Percentiles rank a stretch among this genome's conserved stretches.
Evolutionary conservation across 805 yeast genomes (phyloP).

Genomic region (Candida sithepensis): DNA sequence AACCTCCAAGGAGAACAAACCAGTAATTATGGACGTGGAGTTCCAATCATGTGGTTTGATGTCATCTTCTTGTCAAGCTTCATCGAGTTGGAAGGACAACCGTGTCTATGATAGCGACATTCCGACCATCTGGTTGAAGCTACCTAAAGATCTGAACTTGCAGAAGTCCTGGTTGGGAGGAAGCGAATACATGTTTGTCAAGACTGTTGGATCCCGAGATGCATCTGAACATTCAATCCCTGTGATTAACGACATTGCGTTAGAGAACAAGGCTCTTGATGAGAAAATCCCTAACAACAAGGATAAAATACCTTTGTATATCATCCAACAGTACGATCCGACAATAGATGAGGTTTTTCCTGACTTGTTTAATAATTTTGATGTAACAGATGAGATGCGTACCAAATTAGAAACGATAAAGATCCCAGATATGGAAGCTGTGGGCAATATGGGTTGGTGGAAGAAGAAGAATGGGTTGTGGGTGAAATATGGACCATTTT

Average conservation of each 20-base stretch:
- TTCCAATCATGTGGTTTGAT: slow-evolving; percentile 10
- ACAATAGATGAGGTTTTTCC: neutral
- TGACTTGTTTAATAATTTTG: neutral
- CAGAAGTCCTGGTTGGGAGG: slow-evolving; percentile 8
- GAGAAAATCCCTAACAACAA: slow-evolving; percentile 4
- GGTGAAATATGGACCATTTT: slow-evolving; percentile 48
- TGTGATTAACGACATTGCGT: slow-evolving; percentile 9
- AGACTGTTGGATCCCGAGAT: slow-evolving; percentile 7
- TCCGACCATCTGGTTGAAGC: slow-evolving; percentile 12
- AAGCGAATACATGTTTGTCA: slow-evolving; percentile 13
- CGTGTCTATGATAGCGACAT: neutral
- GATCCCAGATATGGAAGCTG: slow-evolving; percentile 24
- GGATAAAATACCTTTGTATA: slow-evolving; percentile 6
- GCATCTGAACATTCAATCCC: slow-evolving; percentile 3
- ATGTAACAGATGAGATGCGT: neutral
- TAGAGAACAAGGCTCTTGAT: slow-evolving; percentile 13
- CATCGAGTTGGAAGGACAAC: slow-evolving; percentile 6
- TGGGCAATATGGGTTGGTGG: slow-evolving; percentile 44
- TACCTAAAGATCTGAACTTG: slow-evolving; percentile 22
- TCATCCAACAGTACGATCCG: slow-evolving; percentile 7
- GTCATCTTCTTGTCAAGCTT: slow-evolving; percentile 4
- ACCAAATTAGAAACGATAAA: neutral
- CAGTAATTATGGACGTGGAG: slow-evolving; percentile 17
- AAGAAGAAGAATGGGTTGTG: slow-evolving; percentile 50
- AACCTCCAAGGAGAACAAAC: neutral